These are phyloP conservation scores for Avena insularis DNA, from an alignment of 176 grass and related monocot species.

Conservation along the genomic window DNA sequence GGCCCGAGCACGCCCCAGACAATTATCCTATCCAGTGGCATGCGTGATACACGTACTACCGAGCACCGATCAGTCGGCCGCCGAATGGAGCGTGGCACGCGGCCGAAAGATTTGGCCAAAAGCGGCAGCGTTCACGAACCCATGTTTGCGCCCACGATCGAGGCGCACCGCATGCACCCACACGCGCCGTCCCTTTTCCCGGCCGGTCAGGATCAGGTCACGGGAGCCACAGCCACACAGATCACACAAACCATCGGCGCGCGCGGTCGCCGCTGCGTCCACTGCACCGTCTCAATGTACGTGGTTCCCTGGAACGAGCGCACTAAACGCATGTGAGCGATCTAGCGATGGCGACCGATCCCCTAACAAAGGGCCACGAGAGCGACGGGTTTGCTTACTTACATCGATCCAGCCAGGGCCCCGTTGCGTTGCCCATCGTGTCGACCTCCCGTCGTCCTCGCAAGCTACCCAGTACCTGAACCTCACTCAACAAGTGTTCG, in stretches of 20 bases:
- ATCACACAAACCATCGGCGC: too few species aligned
- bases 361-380: conserved; percentile 38
- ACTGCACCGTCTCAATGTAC: too few species aligned
- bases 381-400: conserved; percentile 32
- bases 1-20: too few species aligned
- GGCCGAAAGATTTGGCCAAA: background rate
- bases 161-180: too few species aligned
- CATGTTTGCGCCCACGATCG: background rate
- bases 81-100: conserved; percentile 23
- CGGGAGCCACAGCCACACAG: background rate
- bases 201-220: background rate
- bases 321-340: conserved; percentile 46
- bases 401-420: background rate
- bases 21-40: too few species aligned
- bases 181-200: too few species aligned
- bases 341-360: conserved; percentile 60
- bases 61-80: background rate
- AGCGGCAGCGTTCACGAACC: conserved; percentile 28
- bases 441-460: background rate
- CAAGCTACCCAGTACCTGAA: background rate
- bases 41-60: too few species aligned
- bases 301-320: conserved; percentile 36
- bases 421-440: background rate
- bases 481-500: background rate
- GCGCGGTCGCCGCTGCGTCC: too few species aligned